A percentile compares a stretch with the other conserved stretches of the same genome.
phyloP scores from a whole-genome alignment of 768 basidiomycete species.

The Coprinopsis sp. region DNA sequence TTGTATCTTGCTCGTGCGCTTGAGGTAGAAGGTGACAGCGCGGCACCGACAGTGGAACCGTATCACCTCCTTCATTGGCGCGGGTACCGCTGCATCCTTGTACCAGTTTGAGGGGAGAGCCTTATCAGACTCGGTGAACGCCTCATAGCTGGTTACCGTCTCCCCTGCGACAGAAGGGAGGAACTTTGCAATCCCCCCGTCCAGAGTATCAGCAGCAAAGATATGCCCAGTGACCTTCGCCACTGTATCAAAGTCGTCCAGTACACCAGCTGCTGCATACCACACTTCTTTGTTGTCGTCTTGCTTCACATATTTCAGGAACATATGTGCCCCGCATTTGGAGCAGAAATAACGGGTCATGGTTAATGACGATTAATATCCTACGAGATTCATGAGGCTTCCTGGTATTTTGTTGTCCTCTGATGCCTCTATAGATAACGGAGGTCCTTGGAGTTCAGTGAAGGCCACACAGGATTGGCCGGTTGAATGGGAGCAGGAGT shows the following conservation, averaged over 20 bases:
- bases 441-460: conserved; percentile 11
- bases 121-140: background rate
- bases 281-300: conserved; percentile 5
- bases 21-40: conserved; percentile 4
- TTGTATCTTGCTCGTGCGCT: conserved; percentile 3
- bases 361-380: conserved; percentile 10
- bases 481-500: conserved; percentile 24
- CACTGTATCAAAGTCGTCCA: conserved; percentile 18
- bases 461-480: conserved; percentile 19
- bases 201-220: conserved; percentile 17
- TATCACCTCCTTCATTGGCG: background rate
- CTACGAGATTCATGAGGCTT: conserved; percentile 14
- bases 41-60: conserved; percentile 12
- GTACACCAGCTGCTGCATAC: conserved; percentile 14
- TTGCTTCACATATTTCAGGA: conserved; percentile 6
- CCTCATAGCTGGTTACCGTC: background rate
- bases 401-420: conserved; percentile 11
- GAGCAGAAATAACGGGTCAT: conserved; percentile 19
- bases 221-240: conserved; percentile 16
- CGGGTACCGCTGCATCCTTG: too few species aligned
- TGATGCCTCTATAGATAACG: conserved; percentile 7
- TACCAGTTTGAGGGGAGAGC: too few species aligned
- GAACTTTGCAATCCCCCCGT: conserved; percentile 18
- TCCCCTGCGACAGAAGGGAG: background rate
- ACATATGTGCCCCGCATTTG: conserved; percentile 15